phyloP scores from a whole-genome alignment of 495 filamentous ascomycete species.

The Usnea hakonensis region DNA sequence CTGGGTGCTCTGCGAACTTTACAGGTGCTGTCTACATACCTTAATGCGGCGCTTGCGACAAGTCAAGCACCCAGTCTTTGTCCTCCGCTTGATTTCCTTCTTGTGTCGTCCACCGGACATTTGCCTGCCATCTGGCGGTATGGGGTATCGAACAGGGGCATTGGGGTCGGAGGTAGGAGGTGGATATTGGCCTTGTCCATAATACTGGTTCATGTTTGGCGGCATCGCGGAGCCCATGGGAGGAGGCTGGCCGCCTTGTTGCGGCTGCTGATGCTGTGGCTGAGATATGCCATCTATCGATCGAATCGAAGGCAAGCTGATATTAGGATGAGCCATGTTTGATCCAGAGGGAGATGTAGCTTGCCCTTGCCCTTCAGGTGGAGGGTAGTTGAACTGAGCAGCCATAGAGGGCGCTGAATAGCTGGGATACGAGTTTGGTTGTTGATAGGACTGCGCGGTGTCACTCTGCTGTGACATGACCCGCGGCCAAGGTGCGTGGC shows the following conservation, averaged over 20 bases:
- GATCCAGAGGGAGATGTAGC: conserved; percentile 40
- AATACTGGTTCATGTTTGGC: conserved; percentile 31
- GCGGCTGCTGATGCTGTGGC: conserved; percentile 34
- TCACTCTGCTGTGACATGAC: conserved; percentile 19
- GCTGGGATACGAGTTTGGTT: conserved; percentile 50
- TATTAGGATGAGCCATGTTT: conserved; percentile 41
- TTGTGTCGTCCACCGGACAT: conserved; percentile 81
- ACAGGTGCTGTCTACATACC: conserved; percentile 52
- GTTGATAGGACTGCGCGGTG: conserved; percentile 41
- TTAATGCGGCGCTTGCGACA: conserved; percentile 97
- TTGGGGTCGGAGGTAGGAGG: conserved; percentile 34
- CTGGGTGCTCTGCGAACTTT: conserved; percentile 1
- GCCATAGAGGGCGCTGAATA: conserved; percentile 37
- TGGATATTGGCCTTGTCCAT: conserved; percentile 28
- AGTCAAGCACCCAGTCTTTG: conserved; percentile 95
- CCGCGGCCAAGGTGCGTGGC: conserved; percentile 4
- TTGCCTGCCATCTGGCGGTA: conserved; percentile 56
- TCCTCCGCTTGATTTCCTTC: conserved; percentile 97
- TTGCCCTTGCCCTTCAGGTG: conserved; percentile 36
- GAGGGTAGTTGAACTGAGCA: conserved; percentile 49
- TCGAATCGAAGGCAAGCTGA: conserved; percentile 61
- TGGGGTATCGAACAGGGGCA: conserved; percentile 50
- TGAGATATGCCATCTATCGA: conserved; percentile 34
- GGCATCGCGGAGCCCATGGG: conserved; percentile 35
- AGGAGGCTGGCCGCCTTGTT: conserved; percentile 27